Evolutionary conservation across 208 protist species (phyloP).

Genomic region (Acanthamoeba castellanii): DNA sequence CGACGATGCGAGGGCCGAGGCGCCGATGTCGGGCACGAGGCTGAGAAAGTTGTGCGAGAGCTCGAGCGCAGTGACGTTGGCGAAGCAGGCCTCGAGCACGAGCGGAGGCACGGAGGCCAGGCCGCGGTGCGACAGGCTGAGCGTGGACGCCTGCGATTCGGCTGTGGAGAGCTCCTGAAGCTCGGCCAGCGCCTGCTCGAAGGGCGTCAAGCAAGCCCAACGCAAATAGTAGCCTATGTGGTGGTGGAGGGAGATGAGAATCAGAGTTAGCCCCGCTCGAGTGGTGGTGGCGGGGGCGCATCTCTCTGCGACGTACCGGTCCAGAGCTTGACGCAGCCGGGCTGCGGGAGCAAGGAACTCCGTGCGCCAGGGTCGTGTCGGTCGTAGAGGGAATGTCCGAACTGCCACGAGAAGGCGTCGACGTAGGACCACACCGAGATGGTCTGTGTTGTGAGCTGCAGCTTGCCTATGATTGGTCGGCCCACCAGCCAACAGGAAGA

Average conservation of each 20-base stretch:
- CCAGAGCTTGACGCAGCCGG: not conserved
- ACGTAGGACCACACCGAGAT: slow-evolving; percentile 63
- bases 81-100: not conserved
- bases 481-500: not conserved
- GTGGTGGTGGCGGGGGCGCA: too few relatives aligned
- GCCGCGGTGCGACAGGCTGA: not conserved
- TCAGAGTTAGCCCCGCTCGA: too few relatives aligned
- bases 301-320: slow-evolving; percentile 14
- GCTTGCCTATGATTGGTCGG: not conserved
- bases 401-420: not conserved
- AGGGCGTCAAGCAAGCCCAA: not conserved
- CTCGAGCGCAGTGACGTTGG: not conserved
- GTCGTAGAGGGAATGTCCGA: not conserved
- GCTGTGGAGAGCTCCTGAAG: not conserved
- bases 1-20: not conserved
- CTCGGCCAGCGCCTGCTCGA: not conserved
- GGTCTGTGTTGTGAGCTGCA: not conserved
- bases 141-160: not conserved
- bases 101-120: not conserved
- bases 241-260: not conserved
- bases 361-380: not conserved
- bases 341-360: not conserved
- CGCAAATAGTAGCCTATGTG: not conserved
- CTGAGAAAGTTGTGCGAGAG: slow-evolving; percentile 35
- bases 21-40: not conserved